A percentile compares a stretch with the other conserved stretches of the same genome.
These are phyloP conservation scores for Eustoma russellianum DNA, from an alignment of 257 asterid species.

Conservation along the genomic window DNA sequence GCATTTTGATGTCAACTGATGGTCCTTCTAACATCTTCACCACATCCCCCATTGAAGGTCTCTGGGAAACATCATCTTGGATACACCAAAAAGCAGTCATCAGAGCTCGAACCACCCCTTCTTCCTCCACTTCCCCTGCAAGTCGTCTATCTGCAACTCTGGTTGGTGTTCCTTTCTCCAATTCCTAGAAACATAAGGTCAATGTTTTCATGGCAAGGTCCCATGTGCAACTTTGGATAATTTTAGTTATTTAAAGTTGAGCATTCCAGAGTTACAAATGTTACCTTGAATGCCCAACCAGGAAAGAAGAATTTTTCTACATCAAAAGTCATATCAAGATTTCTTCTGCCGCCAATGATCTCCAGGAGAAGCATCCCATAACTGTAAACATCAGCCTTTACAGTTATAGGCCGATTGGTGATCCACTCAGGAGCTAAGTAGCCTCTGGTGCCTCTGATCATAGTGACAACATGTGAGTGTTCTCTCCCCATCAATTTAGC, in stretches of 20 bases:
- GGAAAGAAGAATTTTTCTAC: slow-evolving; percentile 80
- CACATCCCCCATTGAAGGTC: slow-evolving; percentile 91
- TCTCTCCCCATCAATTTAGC: slow-evolving; percentile 96
- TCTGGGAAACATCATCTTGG: slow-evolving; percentile 60
- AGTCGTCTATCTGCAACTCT: slow-evolving; percentile 63
- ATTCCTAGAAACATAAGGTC: slow-evolving; percentile 32
- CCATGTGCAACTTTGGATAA: not conserved
- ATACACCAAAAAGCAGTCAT: slow-evolving; percentile 85
- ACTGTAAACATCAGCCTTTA: slow-evolving; percentile 87
- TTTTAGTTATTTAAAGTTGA: not conserved
- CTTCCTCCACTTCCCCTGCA: slow-evolving; percentile 50
- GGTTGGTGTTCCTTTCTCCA: slow-evolving; percentile 40
- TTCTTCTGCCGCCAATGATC: slow-evolving; percentile 82
- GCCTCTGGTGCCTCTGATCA: slow-evolving; percentile 85
- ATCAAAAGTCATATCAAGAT: slow-evolving; percentile 69
- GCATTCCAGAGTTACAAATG: not conserved
- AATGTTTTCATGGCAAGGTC: not conserved
- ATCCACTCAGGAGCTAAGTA: slow-evolving; percentile 90
- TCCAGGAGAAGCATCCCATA: slow-evolving; percentile 87
- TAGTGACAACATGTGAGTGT: slow-evolving; percentile 73
- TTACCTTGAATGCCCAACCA: slow-evolving; percentile 98
- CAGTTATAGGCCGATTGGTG: slow-evolving; percentile 79
- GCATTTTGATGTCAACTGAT: slow-evolving; percentile 45
- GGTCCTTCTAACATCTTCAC: slow-evolving; percentile 77
- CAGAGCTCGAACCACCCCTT: slow-evolving; percentile 49